Percentiles rank a stretch among this genome's conserved stretches.
These are phyloP conservation scores for Heritiera littoralis DNA, from an alignment of 345 rosid species.

Conservation along the genomic window DNA sequence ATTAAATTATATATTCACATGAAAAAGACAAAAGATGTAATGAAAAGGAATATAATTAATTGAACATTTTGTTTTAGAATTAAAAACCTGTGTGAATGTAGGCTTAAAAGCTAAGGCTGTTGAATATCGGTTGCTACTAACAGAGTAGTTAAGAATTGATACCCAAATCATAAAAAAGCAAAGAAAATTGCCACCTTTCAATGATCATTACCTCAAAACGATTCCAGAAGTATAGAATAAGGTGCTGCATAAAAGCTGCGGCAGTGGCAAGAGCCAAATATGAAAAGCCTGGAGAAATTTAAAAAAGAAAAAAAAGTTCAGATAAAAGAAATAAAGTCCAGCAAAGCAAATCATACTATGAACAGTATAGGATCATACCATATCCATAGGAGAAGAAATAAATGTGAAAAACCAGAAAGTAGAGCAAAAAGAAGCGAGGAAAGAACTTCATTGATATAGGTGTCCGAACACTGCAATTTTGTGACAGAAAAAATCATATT, in stretches of 20 bases:
- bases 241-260: constrained; percentile 96
- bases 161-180: neutral
- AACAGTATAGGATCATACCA: constrained; percentile 48
- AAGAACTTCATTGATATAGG: constrained; percentile 99
- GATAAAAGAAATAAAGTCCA: neutral
- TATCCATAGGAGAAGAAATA: constrained; percentile 93
- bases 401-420: constrained; percentile 96
- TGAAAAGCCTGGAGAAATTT: constrained; percentile 70
- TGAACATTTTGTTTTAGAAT: neutral
- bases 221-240: constrained; percentile 96
- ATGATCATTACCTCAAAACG: constrained; percentile 77
- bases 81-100: neutral
- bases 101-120: neutral
- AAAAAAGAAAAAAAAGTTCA: neutral
- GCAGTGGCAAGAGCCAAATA: constrained; percentile 87
- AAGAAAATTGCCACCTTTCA: constrained; percentile 1
- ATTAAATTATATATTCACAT: neutral
- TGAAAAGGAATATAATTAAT: neutral
- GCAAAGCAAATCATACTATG: neutral
- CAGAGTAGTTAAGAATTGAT: neutral
- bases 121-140: neutral
- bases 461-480: constrained; percentile 82
- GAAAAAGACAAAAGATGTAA: neutral
- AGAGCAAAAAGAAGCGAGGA: constrained; percentile 95
- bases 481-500: constrained; percentile 19